Evolutionary conservation across 106 monocot species (phyloP).

Genomic region (Allium fistulosum): DNA sequence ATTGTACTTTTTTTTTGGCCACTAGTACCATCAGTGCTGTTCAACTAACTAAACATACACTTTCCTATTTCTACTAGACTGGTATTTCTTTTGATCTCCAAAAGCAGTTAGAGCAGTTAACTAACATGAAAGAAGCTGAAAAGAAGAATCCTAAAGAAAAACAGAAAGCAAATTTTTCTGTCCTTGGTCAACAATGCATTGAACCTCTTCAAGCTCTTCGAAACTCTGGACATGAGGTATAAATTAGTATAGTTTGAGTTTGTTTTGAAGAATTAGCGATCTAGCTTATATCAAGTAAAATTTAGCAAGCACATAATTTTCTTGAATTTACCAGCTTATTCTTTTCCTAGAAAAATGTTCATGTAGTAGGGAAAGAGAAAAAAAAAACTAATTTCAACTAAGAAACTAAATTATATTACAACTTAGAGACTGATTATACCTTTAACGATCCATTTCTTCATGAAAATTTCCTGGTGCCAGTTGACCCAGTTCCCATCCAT

Average conservation of each 20-base stretch:
- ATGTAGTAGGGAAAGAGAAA: too few relatives aligned
- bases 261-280: background rate
- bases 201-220: slow-evolving; percentile 92
- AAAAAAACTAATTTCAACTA: too few relatives aligned
- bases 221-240: slow-evolving; percentile 78
- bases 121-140: slow-evolving; percentile 28
- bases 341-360: background rate
- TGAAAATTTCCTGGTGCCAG: too few relatives aligned
- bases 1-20: background rate
- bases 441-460: too few relatives aligned
- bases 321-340: background rate
- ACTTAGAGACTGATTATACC: too few relatives aligned
- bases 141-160: slow-evolving; percentile 15
- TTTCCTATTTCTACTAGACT: slow-evolving; percentile 30
- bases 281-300: background rate
- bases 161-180: slow-evolving; percentile 35
- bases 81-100: slow-evolving; percentile 72
- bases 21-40: background rate
- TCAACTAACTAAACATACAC: background rate
- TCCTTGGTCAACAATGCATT: slow-evolving; percentile 80
- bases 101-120: slow-evolving; percentile 66
- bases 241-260: background rate
- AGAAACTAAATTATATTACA: too few relatives aligned
- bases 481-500: too few relatives aligned
- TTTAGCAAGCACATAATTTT: background rate